Conservation (phyloP, 2,329 filamentous ascomycete genomes). For the Thelonectria discophora region DNA sequence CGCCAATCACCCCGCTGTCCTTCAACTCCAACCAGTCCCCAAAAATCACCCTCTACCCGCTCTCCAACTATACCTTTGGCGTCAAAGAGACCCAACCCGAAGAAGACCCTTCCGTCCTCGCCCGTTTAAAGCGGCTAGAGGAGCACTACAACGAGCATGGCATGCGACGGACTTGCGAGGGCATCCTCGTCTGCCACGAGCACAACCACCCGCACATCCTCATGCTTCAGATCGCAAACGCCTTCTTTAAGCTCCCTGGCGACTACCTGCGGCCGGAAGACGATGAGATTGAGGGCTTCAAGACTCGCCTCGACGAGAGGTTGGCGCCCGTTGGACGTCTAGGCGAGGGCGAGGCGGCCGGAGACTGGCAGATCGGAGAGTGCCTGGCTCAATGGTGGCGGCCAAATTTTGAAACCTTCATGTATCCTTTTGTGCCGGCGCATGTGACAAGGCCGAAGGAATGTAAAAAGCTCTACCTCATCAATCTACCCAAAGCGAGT, state of each 20-base stretch:
- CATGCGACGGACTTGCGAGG: slow-evolving; percentile 97
- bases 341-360: slow-evolving; percentile 84
- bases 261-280: slow-evolving; percentile 92
- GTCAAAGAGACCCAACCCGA: slow-evolving; percentile 98
- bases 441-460: slow-evolving; percentile 98
- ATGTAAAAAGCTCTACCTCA: slow-evolving; percentile 99
- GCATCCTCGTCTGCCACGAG: slow-evolving; percentile 96
- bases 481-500: slow-evolving; percentile 93
- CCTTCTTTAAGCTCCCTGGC: slow-evolving; percentile 98
- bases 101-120: slow-evolving; percentile 94
- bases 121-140: slow-evolving; percentile 91
- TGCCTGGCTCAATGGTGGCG: slow-evolving; percentile 98
- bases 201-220: slow-evolving; percentile 99
- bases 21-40: slow-evolving; percentile 91
- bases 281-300: slow-evolving; percentile 95
- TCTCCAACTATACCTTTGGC: slow-evolving; percentile 98
- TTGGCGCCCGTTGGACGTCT: slow-evolving; percentile 90
- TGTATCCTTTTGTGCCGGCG: slow-evolving; percentile 97
- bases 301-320: slow-evolving; percentile 88
- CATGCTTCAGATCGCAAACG: slow-evolving; percentile 99
- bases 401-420: slow-evolving; percentile 99
- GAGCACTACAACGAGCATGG: slow-evolving; percentile 92
- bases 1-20: slow-evolving; percentile 79
- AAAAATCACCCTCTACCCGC: slow-evolving; percentile 89
- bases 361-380: slow-evolving; percentile 92